These are phyloP conservation scores for Iodosphaeria phyllophila DNA, from an alignment of 2,329 filamentous ascomycete genomes.

Conservation along the genomic window DNA sequence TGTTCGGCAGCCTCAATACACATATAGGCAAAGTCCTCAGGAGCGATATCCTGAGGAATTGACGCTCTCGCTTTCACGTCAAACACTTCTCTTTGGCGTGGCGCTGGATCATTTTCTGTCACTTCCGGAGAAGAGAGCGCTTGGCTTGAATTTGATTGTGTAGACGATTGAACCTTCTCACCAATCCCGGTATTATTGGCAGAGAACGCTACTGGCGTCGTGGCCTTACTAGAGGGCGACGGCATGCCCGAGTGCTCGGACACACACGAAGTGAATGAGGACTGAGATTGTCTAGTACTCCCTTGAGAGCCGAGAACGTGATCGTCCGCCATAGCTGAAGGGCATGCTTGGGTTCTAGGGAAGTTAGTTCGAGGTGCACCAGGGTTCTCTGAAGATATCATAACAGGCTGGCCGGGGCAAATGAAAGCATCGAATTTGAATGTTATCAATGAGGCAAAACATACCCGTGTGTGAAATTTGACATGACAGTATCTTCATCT, in stretches of 20 bases:
- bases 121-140: constrained; percentile 6
- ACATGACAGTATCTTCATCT: too few species aligned
- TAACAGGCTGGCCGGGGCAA: too few species aligned
- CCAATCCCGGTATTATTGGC: too few species aligned
- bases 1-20: constrained; percentile 80
- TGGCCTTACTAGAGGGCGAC: constrained; percentile 43
- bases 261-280: constrained; percentile 31
- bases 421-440: too few species aligned
- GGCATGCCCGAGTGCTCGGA: constrained; percentile 37
- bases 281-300: constrained; percentile 20
- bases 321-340: too few species aligned
- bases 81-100: constrained; percentile 16
- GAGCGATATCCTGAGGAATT: constrained; percentile 57
- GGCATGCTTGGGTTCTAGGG: too few species aligned
- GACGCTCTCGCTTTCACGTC: constrained; percentile 61
- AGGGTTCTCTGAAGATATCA: too few species aligned
- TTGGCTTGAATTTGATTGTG: constrained; percentile 17
- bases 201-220: too few species aligned
- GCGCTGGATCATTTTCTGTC: constrained; percentile 1
- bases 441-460: too few species aligned
- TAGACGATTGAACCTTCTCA: too few species aligned
- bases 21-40: constrained; percentile 71
- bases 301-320: constrained; percentile 7
- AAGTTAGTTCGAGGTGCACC: too few species aligned
- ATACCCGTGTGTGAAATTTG: too few species aligned